Evolutionary conservation across 169 alveolate species (phyloP), one percentile per base, ranked within the genome.

Genomic region (Babesia bigemina): DNA sequence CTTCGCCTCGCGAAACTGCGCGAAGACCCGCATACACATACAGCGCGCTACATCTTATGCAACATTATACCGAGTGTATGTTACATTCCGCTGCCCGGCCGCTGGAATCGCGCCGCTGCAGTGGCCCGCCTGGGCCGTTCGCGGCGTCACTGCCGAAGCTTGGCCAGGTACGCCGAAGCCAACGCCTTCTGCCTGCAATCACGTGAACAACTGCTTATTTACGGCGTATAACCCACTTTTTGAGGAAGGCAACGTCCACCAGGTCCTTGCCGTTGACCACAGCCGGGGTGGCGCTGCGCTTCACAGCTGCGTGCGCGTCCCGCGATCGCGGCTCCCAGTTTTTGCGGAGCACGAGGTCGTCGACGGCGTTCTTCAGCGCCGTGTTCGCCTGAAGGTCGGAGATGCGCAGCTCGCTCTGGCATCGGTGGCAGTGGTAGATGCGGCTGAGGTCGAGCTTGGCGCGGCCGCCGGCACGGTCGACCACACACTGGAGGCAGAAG

Each of bases 401-500:
- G 56, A 56, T 48, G 8, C 55, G 56, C 33, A 83, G 19, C 39
- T 53, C 69, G 33, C 48, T 39, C 24, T 50, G 29, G 53, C 90
- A 83, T 14, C 61, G 53, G 16, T 86, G 90, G 56, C 90, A 83
- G n/a, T 11, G 13, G 70, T 65, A 70, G n/a, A 57, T 77, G 48
- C 48, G 24, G 56, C 60, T 69, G 62, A 81, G 59, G 33, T 75
- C 63, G 42, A n/a, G 9, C 52, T 60, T 82, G 65, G 76, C 59
- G 11, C 65, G 29, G 52, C 61, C 58, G 39, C 78, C 79, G 22
- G 74, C 63, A 49, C 65, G 71, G 61, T 77, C 85, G 42, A 77
- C 58, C 26, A 90, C 55, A 84, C 94, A 90, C 7, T 75, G 85
- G 50, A 87, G 90, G 69, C 96, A 92, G 52, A 85, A 92, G 12